These are phyloP conservation scores for Boletus rufocinnamomeus DNA, from an alignment of 768 basidiomycete species.

Conservation along the genomic window DNA sequence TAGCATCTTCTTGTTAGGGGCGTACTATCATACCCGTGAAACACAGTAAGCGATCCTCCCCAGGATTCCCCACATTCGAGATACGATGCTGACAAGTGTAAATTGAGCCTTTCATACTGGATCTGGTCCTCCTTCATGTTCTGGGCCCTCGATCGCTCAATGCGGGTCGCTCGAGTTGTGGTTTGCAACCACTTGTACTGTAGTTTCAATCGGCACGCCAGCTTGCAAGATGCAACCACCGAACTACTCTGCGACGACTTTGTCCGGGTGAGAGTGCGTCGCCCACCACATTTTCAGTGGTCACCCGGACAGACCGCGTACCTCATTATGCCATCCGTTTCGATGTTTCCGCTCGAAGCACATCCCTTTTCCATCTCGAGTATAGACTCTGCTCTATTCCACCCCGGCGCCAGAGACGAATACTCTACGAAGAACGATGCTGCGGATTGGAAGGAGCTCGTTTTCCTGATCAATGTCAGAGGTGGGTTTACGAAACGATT, in stretches of 20 bases:
- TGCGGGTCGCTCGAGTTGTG: too few relatives aligned
- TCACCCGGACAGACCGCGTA: constrained; percentile 56
- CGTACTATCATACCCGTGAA: constrained; percentile 42
- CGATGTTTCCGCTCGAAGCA: too few relatives aligned
- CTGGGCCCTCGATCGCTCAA: constrained; percentile 48
- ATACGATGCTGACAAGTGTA: background rate
- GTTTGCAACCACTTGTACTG: constrained; percentile 46
- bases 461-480: constrained; percentile 60
- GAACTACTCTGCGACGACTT: constrained; percentile 49
- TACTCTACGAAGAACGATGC: background rate
- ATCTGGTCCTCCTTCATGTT: constrained; percentile 35
- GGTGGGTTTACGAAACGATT: constrained; percentile 63
- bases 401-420: background rate
- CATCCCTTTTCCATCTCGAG: too few relatives aligned
- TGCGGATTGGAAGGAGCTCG: constrained; percentile 42
- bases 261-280: constrained; percentile 47
- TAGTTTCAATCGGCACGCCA: constrained; percentile 27
- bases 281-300: constrained; percentile 52
- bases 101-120: constrained; percentile 25
- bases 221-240: constrained; percentile 38
- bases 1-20: constrained; percentile 39
- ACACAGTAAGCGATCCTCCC: constrained; percentile 11
- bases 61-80: background rate
- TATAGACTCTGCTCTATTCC: constrained; percentile 23
- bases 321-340: too few relatives aligned